A percentile compares a stretch with the other conserved stretches of the same genome.
These are phyloP conservation scores for Senna tora DNA, from an alignment of 306 rosid species.

Conservation along the genomic window DNA sequence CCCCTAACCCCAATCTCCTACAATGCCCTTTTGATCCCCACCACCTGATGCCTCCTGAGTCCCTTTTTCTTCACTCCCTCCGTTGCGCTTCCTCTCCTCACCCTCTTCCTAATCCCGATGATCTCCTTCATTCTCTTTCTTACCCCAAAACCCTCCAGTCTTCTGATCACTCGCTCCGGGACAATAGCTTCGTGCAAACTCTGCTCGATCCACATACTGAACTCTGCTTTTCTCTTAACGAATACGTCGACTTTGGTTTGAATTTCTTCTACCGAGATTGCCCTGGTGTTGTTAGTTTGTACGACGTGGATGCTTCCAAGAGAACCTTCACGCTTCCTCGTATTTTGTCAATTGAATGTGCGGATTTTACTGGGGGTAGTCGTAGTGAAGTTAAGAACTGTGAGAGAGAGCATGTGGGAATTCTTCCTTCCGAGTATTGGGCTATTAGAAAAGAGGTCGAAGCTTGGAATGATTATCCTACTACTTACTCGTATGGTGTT, in stretches of 20 bases:
- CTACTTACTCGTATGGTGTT: conserved; percentile 43
- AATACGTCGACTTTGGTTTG: conserved; percentile 37
- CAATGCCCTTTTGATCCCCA: conserved; percentile 59
- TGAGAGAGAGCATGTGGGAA: conserved; percentile 6
- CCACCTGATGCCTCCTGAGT: conserved; percentile 61
- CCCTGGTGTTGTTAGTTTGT: conserved; percentile 65
- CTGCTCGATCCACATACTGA: conserved; percentile 41
- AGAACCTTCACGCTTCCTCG: conserved; percentile 62
- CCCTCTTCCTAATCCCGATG: conserved; percentile 35
- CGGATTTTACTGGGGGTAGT: conserved; percentile 9
- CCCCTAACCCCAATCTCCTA: conserved; percentile 41
- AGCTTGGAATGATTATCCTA: conserved; percentile 66
- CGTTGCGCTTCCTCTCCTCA: conserved; percentile 64
- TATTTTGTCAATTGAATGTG: conserved; percentile 56
- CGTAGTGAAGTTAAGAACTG: background rate
- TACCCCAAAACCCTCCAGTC: conserved; percentile 60
- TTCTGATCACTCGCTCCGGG: conserved; percentile 20
- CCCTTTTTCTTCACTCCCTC: conserved; percentile 71
- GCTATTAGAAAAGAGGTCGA: conserved; percentile 54
- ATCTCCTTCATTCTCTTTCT: conserved; percentile 42
- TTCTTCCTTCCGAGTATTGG: conserved; percentile 70
- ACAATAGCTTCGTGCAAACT: conserved; percentile 18
- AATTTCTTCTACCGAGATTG: conserved; percentile 66
- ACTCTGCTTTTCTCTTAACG: conserved; percentile 59
- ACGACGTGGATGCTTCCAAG: conserved; percentile 35